Conservation (phyloP, 2,329 filamentous ascomycete genomes). For the Cladosporium sp. region DNA sequence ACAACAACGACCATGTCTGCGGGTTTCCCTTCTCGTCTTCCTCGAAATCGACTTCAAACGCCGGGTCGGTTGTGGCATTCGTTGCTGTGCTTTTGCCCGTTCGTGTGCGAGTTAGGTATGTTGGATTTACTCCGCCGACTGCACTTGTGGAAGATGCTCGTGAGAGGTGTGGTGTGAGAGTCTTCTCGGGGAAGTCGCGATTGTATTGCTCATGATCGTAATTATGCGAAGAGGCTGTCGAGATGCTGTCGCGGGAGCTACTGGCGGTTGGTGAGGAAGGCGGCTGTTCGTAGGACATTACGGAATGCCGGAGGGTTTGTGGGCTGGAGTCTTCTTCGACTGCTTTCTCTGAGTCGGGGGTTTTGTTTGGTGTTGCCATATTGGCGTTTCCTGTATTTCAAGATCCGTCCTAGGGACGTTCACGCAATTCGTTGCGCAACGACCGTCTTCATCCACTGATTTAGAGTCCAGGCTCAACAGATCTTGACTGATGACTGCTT, state of each 20-base stretch:
- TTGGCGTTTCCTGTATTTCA: background rate
- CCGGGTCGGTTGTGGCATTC: conserved; percentile 40
- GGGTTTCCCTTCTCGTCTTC: conserved; percentile 62
- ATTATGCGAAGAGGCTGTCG: conserved; percentile 17
- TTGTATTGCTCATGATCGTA: conserved; percentile 19
- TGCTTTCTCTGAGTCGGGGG: background rate
- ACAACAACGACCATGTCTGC: conserved; percentile 61
- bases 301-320: background rate
- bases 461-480: background rate
- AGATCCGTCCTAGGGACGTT: background rate
- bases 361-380: background rate
- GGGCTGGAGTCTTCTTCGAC: background rate
- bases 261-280: conserved; percentile 18
- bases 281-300: conserved; percentile 27
- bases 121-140: conserved; percentile 26
- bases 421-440: background rate
- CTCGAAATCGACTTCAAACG: conserved; percentile 71
- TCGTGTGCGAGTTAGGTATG: conserved; percentile 15
- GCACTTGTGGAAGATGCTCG: conserved; percentile 26
- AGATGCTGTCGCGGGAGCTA: conserved; percentile 21
- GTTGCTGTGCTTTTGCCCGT: conserved; percentile 21
- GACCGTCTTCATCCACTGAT: background rate
- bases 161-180: conserved; percentile 25
- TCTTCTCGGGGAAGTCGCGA: conserved; percentile 20
- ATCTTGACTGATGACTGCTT: background rate